A percentile compares a stretch with the other conserved stretches of the same genome.
Conservation (phyloP, 164 flowering plant genomes). For the grape (Vitis vinifera) region ASM3070453v1 NC_081805.1:25223001-25223500, state of each 20-base stretch:
- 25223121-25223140: constrained; percentile 19
- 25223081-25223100: constrained; percentile 3
- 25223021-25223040: constrained; percentile 17
- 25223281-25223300: background rate
- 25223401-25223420: too few relatives aligned
- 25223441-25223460: too few relatives aligned
- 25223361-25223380: constrained; percentile 31
- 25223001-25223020: background rate
- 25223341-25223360: background rate
- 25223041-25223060: constrained; percentile 25
- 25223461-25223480: constrained; percentile 7
- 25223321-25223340: constrained; percentile 18
- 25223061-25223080: constrained; percentile 1
- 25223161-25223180: constrained; percentile 16
- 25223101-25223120: constrained; percentile 19
- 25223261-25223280: constrained; percentile 18
- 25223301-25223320: constrained; percentile 25
- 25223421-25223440: too few relatives aligned
- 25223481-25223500: background rate
- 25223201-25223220: background rate
- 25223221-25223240: background rate
- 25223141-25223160: background rate
- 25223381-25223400: constrained; percentile 19
- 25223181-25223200: constrained; percentile 19
- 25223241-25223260: constrained; percentile 21